These are phyloP conservation scores for Cadophora malorum DNA, from an alignment of 2,329 filamentous ascomycete species.

Conservation along the genomic window DNA sequence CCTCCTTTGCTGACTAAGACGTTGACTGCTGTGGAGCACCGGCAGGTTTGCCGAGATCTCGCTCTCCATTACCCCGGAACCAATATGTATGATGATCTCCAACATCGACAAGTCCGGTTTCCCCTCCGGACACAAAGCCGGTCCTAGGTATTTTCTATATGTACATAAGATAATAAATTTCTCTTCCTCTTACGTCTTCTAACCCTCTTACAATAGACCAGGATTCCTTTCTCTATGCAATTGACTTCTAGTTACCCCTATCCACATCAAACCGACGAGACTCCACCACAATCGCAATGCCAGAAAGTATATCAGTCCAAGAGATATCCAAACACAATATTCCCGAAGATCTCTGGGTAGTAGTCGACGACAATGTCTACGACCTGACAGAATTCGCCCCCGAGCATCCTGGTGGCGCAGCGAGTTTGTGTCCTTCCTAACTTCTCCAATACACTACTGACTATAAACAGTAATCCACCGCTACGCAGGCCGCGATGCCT, in stretches of 20 bases:
- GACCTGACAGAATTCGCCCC: conserved; percentile 70
- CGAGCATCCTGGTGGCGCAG: conserved; percentile 66
- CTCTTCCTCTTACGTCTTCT: neutral
- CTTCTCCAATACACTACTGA: conserved; percentile 8
- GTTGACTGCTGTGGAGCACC: neutral
- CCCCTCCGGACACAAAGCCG: conserved; percentile 3
- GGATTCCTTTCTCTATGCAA: neutral
- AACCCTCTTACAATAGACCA: neutral
- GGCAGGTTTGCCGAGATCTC: conserved; percentile 18
- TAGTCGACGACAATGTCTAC: conserved; percentile 71
- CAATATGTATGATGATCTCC: neutral
- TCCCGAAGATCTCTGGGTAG: conserved; percentile 66
- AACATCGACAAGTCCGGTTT: neutral
- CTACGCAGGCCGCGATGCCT: conserved; percentile 61
- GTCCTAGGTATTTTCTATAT: conserved; percentile 16
- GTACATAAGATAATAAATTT: conserved; percentile 26
- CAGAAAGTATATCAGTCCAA: conserved; percentile 46
- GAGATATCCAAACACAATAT: conserved; percentile 57
- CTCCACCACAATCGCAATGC: conserved; percentile 27
- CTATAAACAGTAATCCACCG: conserved; percentile 51
- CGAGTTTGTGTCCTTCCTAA: conserved; percentile 48
- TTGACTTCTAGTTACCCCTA: neutral
- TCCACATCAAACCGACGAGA: neutral
- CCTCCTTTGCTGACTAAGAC: conserved; percentile 6
- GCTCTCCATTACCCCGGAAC: conserved; percentile 21